phyloP scores from a whole-genome alignment of 1,139 yeast genomes.

The Taiozyma sp. region DNA sequence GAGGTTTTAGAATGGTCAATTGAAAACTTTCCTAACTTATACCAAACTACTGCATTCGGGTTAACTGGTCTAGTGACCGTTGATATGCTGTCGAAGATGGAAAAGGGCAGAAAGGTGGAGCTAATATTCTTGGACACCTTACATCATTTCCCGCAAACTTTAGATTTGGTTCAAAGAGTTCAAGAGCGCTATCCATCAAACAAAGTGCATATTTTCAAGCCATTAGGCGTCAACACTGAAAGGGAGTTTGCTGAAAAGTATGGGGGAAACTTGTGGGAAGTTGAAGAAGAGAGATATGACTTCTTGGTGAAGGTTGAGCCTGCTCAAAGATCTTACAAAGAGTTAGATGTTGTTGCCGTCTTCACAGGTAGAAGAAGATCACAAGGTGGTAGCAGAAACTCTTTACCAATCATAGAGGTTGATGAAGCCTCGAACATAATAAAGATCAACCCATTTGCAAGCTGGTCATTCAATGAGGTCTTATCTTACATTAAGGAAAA shows the following conservation, averaged over 20 bases:
- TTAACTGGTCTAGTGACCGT: conserved; percentile 85
- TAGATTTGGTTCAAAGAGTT: conserved; percentile 63
- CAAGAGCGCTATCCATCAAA: conserved; percentile 47
- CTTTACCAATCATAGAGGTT: conserved; percentile 72
- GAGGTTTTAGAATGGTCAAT: conserved; percentile 82
- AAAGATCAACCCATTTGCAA: conserved; percentile 85
- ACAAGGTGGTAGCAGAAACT: conserved; percentile 82
- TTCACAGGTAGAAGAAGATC: conserved; percentile 89
- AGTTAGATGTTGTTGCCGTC: conserved; percentile 71
- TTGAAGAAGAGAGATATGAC: conserved; percentile 78
- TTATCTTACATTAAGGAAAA: conserved; percentile 62
- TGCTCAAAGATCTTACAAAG: conserved; percentile 75
- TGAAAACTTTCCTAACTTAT: conserved; percentile 73
- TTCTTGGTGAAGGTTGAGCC: conserved; percentile 92
- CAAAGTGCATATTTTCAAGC: conserved; percentile 47
- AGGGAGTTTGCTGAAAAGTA: conserved; percentile 60
- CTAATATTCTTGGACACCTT: conserved; percentile 86
- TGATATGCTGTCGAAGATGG: conserved; percentile 71
- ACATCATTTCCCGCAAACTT: conserved; percentile 91
- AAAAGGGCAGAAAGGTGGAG: conserved; percentile 47
- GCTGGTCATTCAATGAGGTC: conserved; percentile 78
- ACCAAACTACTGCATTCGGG: conserved; percentile 94
- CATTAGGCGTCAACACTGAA: conserved; percentile 51
- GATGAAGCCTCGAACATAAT: conserved; percentile 66
- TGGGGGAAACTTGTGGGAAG: conserved; percentile 83